phyloP scores from a whole-genome alignment of 805 yeast species.

The Yamadazyma scolyti region DNA sequence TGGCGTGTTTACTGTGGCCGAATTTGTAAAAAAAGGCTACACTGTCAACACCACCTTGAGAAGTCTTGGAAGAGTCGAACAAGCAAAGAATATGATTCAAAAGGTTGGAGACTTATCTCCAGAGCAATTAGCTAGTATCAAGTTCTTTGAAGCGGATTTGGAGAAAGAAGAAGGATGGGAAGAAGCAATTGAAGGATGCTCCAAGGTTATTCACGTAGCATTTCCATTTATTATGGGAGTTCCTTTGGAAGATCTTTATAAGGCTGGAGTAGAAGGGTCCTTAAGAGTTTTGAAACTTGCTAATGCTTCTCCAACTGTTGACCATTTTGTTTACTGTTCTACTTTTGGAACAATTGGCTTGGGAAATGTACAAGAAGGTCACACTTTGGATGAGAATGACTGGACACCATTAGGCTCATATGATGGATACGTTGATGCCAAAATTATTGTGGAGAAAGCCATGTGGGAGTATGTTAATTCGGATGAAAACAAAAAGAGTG shows the following conservation, averaged over 20 bases:
- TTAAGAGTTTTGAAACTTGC: slow-evolving; percentile 4
- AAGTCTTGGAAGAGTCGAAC: slow-evolving; percentile 2
- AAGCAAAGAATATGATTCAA: slow-evolving; percentile 2
- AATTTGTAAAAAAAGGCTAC: slow-evolving; percentile 9
- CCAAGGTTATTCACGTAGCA: slow-evolving; percentile 7
- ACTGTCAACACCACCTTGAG: slow-evolving; percentile 12
- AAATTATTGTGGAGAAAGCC: slow-evolving; percentile 6
- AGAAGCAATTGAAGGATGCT: slow-evolving; percentile 9
- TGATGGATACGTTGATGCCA: slow-evolving; percentile 6
- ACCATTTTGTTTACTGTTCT: slow-evolving; percentile 2
- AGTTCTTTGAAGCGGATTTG: slow-evolving; percentile 9
- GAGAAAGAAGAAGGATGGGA: slow-evolving; percentile 10
- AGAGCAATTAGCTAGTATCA: neutral
- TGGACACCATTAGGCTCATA: neutral
- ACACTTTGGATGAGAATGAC: slow-evolving; percentile 2
- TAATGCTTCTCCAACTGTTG: slow-evolving; percentile 3
- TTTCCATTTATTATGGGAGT: slow-evolving; percentile 5
- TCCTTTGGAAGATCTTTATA: slow-evolving; percentile 2
- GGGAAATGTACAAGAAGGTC: slow-evolving; percentile 1
- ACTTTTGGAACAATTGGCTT: slow-evolving; percentile 3
- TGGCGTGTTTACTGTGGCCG: slow-evolving; percentile 7
- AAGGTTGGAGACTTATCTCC: slow-evolving; percentile 1
- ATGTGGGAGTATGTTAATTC: slow-evolving; percentile 9
- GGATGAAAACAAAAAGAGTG: slow-evolving; percentile 3
- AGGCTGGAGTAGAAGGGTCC: slow-evolving; percentile 3